A percentile compares a stretch with the other conserved stretches of the same genome.
Conservation (phyloP, 768 basidiomycete genomes). For the Phaffia australis region DNA sequence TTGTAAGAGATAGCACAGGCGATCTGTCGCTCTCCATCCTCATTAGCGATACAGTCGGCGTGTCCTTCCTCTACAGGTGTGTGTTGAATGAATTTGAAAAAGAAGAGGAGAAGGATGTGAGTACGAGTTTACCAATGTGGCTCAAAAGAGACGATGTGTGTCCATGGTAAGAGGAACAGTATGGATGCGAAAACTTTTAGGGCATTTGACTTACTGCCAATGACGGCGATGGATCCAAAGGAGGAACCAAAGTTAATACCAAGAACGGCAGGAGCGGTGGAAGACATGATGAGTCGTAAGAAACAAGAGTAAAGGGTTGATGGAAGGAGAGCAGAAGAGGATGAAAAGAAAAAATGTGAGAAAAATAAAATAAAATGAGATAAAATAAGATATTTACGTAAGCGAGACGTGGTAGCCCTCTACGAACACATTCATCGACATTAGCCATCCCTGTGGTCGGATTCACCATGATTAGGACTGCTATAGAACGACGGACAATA, state of each 20-base stretch:
- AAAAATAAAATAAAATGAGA: not conserved
- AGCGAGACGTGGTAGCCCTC: no score
- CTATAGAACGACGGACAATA: not conserved
- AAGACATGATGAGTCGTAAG: conserved; percentile 1
- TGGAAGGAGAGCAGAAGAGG: not conserved
- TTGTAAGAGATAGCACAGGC: conserved; percentile 84
- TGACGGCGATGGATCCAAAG: conserved; percentile 87
- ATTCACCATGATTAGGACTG: no score
- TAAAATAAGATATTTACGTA: no score
- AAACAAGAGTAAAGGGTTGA: not conserved
- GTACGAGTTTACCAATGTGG: no score
- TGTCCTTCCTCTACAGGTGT: conserved; percentile 57
- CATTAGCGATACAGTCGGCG: conserved; percentile 92
- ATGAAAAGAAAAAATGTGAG: not conserved
- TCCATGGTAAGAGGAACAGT: not conserved
- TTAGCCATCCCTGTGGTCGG: no score
- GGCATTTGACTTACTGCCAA: conserved; percentile 47
- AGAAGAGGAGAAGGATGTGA: no score
- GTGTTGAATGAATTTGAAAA: no score
- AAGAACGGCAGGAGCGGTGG: conserved; percentile 37
- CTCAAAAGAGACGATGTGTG: no score
- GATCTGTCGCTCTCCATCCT: conserved; percentile 97
- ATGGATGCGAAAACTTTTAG: not conserved
- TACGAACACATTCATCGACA: no score
- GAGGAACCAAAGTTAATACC: conserved; percentile 96